Conservation (phyloP, 2,329 filamentous ascomycete species). For the Whalleya microplaca region DNA sequence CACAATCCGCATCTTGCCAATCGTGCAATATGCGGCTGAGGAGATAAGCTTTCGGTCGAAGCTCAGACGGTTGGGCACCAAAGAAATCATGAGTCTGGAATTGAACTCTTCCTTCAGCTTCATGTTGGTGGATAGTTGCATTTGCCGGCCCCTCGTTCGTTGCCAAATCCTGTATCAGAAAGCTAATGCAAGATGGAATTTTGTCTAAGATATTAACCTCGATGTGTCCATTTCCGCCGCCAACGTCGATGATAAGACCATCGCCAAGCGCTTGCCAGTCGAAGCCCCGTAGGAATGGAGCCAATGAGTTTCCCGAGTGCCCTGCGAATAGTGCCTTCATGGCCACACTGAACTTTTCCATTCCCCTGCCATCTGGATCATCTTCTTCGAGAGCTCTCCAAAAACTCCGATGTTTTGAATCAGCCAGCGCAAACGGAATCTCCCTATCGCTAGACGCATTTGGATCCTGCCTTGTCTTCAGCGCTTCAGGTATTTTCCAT, state of each 20-base stretch:
- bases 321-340: constrained; percentile 8
- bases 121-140: constrained; percentile 6
- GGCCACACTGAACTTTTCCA: constrained; percentile 15
- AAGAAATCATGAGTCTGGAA: constrained; percentile 44
- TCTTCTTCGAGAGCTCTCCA: constrained; percentile 10
- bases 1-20: constrained; percentile 41
- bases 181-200: constrained; percentile 6
- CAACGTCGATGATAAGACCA: constrained; percentile 6
- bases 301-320: constrained; percentile 8
- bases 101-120: constrained; percentile 25
- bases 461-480: constrained; percentile 8
- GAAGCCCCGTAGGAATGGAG: constrained; percentile 7
- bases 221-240: constrained; percentile 9
- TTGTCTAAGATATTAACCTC: constrained; percentile 5
- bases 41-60: constrained; percentile 38
- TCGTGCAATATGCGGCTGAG: constrained; percentile 46
- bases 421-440: constrained; percentile 7
- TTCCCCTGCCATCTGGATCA: constrained; percentile 10
- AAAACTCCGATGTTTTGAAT: constrained; percentile 4
- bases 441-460: background rate
- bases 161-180: constrained; percentile 9
- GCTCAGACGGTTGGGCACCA: constrained; percentile 35
- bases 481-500: constrained; percentile 10
- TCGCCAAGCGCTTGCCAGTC: constrained; percentile 2
- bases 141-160: constrained; percentile 6